Conservation (phyloP, 192 early-diverging fungal species). For the Entomortierella chlamydospora region DNA sequence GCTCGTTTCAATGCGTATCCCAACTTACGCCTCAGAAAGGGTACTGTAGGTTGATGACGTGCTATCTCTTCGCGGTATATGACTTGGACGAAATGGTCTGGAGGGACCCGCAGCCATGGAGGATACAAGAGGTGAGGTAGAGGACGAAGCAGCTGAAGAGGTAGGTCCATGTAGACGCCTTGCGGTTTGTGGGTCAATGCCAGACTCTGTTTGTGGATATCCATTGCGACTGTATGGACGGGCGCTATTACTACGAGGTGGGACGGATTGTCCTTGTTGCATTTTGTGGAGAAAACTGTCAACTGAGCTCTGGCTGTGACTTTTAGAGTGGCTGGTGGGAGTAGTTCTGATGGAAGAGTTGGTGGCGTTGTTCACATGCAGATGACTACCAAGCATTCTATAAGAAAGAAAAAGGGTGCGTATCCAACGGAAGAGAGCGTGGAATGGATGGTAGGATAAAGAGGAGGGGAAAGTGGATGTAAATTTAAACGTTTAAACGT, state of each 20-base stretch:
- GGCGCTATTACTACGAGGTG: neutral
- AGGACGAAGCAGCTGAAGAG: conserved; percentile 1
- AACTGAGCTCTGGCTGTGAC: neutral
- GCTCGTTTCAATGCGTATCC: neutral
- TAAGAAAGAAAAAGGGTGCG: neutral
- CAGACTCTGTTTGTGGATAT: conserved; percentile 8
- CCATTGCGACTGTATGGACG: conserved; percentile 46
- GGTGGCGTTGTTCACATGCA: conserved; percentile 6
- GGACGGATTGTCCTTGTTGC: conserved; percentile 14
- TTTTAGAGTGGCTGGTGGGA: neutral
- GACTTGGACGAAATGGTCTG: conserved; percentile 17
- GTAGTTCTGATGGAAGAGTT: neutral
- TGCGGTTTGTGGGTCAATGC: conserved; percentile 10
- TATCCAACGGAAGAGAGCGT: neutral
- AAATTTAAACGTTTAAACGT: too few relatives aligned
- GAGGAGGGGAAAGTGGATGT: too few relatives aligned
- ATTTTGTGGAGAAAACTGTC: conserved; percentile 4
- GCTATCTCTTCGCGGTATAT: conserved; percentile 57
- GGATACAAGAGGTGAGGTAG: conserved; percentile 10
- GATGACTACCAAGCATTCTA: conserved; percentile 31
- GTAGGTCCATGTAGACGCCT: conserved; percentile 26
- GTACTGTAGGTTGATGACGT: conserved; percentile 54
- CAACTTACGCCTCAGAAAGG: conserved; percentile 44
- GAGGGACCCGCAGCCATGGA: conserved; percentile 1
- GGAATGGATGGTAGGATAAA: too few relatives aligned